Evolutionary conservation across 345 rosid genomes (phyloP).

Genomic region (Acer saccharum): DNA sequence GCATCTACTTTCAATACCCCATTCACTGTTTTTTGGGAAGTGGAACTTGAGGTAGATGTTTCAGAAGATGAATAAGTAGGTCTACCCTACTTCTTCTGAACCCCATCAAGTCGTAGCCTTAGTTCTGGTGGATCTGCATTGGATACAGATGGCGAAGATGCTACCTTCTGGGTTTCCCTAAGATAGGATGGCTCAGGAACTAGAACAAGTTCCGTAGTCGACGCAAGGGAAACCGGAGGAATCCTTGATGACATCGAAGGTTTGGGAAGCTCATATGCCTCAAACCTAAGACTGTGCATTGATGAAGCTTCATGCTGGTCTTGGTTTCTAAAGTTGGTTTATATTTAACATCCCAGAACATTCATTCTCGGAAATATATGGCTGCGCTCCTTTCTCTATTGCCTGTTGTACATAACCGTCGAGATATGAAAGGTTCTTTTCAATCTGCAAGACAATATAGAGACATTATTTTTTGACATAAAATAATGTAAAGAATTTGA

Average conservation of each 20-base stretch:
- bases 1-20: constrained; percentile 44
- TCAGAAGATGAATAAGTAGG: constrained; percentile 57
- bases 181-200: constrained; percentile 54
- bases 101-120: too few relatives aligned
- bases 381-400: constrained; percentile 76
- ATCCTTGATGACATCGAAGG: constrained; percentile 45
- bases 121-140: too few relatives aligned
- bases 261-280: constrained; percentile 97
- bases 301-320: constrained; percentile 64
- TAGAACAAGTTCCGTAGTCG: constrained; percentile 70
- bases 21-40: constrained; percentile 53
- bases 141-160: too few relatives aligned
- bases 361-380: constrained; percentile 77
- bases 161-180: too few relatives aligned
- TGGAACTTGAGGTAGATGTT: constrained; percentile 49
- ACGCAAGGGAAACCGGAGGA: constrained; percentile 43
- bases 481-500: neutral
- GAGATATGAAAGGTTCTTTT: constrained; percentile 76
- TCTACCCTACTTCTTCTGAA: constrained; percentile 92
- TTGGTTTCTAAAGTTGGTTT: constrained; percentile 55
- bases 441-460: constrained; percentile 58
- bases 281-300: constrained; percentile 82
- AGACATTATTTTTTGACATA: too few relatives aligned
- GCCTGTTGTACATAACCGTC: constrained; percentile 67
- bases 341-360: constrained; percentile 56